phyloP scores from a whole-genome alignment of 2,329 filamentous ascomycete genomes.

The Plectosphaerella sp. region DNA sequence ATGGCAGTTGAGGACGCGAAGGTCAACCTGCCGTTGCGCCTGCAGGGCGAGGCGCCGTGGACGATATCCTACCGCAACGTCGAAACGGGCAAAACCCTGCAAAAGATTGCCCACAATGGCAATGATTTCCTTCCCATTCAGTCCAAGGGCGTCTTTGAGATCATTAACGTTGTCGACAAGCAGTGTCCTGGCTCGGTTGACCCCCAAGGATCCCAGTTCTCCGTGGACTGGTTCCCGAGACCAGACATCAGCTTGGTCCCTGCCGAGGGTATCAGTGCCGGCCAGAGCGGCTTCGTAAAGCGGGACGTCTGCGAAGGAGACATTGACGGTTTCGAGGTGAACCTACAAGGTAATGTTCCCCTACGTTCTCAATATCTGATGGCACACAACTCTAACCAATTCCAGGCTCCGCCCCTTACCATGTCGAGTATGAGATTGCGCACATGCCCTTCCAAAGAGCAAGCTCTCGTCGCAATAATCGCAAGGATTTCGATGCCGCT shows the following conservation, averaged over 20 bases:
- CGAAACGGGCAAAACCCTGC: slow-evolving; percentile 40
- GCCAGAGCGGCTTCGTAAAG: slow-evolving; percentile 59
- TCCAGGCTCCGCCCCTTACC: slow-evolving; percentile 72
- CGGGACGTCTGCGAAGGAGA: slow-evolving; percentile 90
- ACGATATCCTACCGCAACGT: slow-evolving; percentile 69
- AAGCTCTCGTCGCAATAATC: slow-evolving; percentile 60
- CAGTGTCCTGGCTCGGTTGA: slow-evolving; percentile 82
- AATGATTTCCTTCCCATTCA: slow-evolving; percentile 69
- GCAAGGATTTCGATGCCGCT: slow-evolving; percentile 71
- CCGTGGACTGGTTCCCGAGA: slow-evolving; percentile 79
- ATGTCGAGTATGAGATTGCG: slow-evolving; percentile 74
- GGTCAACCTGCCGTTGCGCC: slow-evolving; percentile 72
- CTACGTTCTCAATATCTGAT: not conserved
- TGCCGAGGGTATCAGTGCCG: slow-evolving; percentile 52
- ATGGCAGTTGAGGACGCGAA: slow-evolving; percentile 72
- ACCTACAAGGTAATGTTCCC: slow-evolving; percentile 61
- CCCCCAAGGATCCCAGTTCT: slow-evolving; percentile 66
- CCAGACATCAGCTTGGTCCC: slow-evolving; percentile 67
- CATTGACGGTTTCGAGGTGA: slow-evolving; percentile 81
- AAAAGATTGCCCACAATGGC: slow-evolving; percentile 43
- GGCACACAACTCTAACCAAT: slow-evolving; percentile 21
- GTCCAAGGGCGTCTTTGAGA: slow-evolving; percentile 71
- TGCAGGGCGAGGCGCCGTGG: slow-evolving; percentile 86
- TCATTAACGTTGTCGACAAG: slow-evolving; percentile 71
- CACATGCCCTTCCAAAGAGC: slow-evolving; percentile 57